phyloP scores from a whole-genome alignment of 768 basidiomycete genomes.

The Lactifluus piperatus region DNA sequence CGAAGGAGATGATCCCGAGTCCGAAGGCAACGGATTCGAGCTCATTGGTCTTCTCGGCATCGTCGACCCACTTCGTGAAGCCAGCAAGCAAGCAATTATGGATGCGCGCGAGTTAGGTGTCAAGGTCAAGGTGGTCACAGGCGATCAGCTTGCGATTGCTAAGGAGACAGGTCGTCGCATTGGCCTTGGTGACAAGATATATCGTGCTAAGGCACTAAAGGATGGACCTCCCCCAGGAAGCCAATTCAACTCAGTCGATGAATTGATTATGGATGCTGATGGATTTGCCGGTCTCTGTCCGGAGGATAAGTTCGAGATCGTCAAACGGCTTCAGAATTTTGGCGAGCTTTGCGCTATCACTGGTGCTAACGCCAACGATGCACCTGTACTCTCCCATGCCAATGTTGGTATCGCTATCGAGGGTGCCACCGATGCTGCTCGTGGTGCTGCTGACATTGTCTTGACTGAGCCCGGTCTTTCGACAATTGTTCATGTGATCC shows the following conservation, averaged over 20 bases:
- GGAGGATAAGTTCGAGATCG: too few species aligned
- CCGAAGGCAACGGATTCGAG: too few species aligned
- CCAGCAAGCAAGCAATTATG: constrained; percentile 98
- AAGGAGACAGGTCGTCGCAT: constrained; percentile 99
- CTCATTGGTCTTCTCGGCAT: too few species aligned
- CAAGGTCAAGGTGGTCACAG: too few species aligned
- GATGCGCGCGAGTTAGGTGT: constrained; percentile 94
- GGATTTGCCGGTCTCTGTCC: too few species aligned
- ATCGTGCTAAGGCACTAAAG: too few species aligned
- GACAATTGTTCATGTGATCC: constrained; percentile 99
- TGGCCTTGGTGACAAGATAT: constrained; percentile 98
- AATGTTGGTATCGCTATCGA: constrained; percentile 99
- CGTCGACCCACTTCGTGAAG: constrained; percentile 95
- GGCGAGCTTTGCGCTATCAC: constrained; percentile 98
- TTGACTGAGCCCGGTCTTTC: constrained; percentile 97
- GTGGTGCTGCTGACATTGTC: constrained; percentile 97
- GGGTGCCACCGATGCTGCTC: constrained; percentile 97
- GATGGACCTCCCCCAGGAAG: constrained; percentile 85
- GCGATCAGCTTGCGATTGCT: too few species aligned
- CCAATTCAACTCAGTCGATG: constrained; percentile 79
- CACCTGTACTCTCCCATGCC: constrained; percentile 92
- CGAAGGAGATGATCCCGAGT: constrained; percentile 67
- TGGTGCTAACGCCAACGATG: constrained; percentile 98
- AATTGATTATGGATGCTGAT: constrained; percentile 99
- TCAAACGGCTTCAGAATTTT: constrained; percentile 86